A percentile compares a stretch with the other conserved stretches of the same genome.
phyloP scores from a whole-genome alignment of 1,284 basidiomycete species.

The Apiotrichum akiyoshidainum region DNA sequence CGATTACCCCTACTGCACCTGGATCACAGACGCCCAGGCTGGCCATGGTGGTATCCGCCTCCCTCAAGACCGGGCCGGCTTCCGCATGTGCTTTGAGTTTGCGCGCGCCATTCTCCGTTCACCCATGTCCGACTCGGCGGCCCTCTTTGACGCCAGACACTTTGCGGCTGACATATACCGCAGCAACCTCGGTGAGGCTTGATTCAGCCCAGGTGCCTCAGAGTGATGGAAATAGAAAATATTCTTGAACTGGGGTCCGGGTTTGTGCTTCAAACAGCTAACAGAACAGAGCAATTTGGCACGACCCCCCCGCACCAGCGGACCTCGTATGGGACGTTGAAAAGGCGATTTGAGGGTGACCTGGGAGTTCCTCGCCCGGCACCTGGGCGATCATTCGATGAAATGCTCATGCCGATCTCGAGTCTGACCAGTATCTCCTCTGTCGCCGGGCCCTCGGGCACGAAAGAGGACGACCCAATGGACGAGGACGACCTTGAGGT shows the following conservation, averaged over 20 bases:
- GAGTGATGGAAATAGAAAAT: too few relatives aligned
- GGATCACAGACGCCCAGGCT: background rate
- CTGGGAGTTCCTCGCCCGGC: too few relatives aligned
- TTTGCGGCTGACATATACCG: background rate
- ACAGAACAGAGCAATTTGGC: background rate
- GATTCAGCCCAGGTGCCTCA: too few relatives aligned
- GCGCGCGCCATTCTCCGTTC: background rate
- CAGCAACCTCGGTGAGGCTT: background rate
- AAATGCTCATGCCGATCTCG: too few relatives aligned
- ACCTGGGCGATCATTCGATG: too few relatives aligned
- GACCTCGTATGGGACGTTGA: background rate
- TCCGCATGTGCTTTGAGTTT: conserved; percentile 3
- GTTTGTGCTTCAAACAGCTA: background rate
- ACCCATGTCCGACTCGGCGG: background rate
- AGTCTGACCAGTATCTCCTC: too few relatives aligned
- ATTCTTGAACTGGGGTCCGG: background rate
- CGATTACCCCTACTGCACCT: background rate
- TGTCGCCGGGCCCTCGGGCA: too few relatives aligned
- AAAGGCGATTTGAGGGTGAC: background rate
- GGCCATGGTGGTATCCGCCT: background rate
- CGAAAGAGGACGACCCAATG: background rate
- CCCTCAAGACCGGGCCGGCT: background rate
- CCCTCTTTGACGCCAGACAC: background rate
- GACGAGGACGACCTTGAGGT: background rate
- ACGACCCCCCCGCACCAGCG: background rate